Conservation (phyloP, 2,329 filamentous ascomycete genomes). For the Colletotrichum salicis region DNA sequence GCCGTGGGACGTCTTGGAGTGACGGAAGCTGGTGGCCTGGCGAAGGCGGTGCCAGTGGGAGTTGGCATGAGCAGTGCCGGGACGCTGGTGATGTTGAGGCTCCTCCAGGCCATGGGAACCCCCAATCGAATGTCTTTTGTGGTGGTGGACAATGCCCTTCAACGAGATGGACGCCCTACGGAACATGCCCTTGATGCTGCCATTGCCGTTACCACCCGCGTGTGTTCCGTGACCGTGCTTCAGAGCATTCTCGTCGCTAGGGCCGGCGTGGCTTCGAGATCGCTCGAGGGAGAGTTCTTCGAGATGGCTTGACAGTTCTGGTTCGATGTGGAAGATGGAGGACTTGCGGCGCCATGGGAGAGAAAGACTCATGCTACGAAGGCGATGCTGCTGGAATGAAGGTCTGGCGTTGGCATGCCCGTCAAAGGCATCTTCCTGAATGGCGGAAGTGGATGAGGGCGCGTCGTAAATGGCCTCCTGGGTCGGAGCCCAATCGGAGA, state of each 20-base stretch:
- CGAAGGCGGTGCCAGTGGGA: conserved; percentile 63
- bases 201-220: conserved; percentile 42
- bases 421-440: conserved; percentile 32
- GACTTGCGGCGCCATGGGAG: conserved; percentile 62
- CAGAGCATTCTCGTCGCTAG: conserved; percentile 45
- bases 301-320: conserved; percentile 47
- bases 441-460: conserved; percentile 34
- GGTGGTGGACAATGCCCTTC: conserved; percentile 57
- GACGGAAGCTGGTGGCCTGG: conserved; percentile 62
- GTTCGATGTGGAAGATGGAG: conserved; percentile 46
- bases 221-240: conserved; percentile 43
- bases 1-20: conserved; percentile 58
- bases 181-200: conserved; percentile 61
- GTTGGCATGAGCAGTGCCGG: conserved; percentile 59
- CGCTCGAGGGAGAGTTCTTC: conserved; percentile 47
- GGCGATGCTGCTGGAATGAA: conserved; percentile 49
- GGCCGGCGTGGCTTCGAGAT: conserved; percentile 26
- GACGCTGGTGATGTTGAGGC: conserved; percentile 36
- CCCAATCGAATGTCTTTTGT: conserved; percentile 55
- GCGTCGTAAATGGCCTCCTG: conserved; percentile 57
- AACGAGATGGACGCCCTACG: conserved; percentile 66
- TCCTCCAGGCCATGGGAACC: conserved; percentile 45
- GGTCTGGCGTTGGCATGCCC: conserved; percentile 38
- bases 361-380: conserved; percentile 62
- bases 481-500: conserved; percentile 54